Percentiles rank a stretch among this genome's conserved stretches.
Conservation (phyloP, 2,329 filamentous ascomycete species). For the Lachnum nothofagi region DNA sequence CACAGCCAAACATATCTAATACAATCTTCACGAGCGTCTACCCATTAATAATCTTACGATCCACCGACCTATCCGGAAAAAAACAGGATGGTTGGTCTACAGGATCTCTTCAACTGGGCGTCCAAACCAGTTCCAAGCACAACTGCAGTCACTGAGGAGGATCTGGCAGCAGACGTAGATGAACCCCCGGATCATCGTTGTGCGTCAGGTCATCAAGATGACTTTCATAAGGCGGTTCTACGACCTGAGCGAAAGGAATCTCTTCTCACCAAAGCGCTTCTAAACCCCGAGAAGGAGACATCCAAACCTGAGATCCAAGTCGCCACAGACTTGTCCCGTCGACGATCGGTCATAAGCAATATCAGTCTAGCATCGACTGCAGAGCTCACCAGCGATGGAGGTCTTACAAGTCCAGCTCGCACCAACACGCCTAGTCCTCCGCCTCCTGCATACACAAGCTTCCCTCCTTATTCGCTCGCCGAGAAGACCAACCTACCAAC, state of each 20-base stretch:
- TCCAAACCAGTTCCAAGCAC: slow-evolving; percentile 35
- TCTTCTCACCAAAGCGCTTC: slow-evolving; percentile 79
- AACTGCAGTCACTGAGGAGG: slow-evolving; percentile 47
- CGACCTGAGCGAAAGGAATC: slow-evolving; percentile 64
- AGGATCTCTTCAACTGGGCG: slow-evolving; percentile 42
- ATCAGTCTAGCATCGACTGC: slow-evolving; percentile 76
- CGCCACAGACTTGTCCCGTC: slow-evolving; percentile 35
- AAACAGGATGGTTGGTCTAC: slow-evolving; percentile 27
- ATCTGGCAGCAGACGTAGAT: slow-evolving; percentile 71
- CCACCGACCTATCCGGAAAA: slow-evolving; percentile 13
- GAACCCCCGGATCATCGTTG: slow-evolving; percentile 69
- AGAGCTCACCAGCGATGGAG: slow-evolving; percentile 91
- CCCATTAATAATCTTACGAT: slow-evolving; percentile 4
- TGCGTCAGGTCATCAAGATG: slow-evolving; percentile 11
- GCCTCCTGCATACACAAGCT: slow-evolving; percentile 48
- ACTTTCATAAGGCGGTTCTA: slow-evolving; percentile 34
- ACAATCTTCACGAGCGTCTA: slow-evolving; percentile 3
- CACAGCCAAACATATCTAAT: slow-evolving; percentile 4
- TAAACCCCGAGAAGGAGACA: slow-evolving; percentile 56
- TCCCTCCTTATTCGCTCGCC: slow-evolving; percentile 26
- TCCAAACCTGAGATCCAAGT: slow-evolving; percentile 37
- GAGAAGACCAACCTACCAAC: slow-evolving; percentile 17
- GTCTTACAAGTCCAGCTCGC: slow-evolving; percentile 81
- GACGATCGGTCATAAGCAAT: slow-evolving; percentile 66
- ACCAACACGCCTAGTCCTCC: slow-evolving; percentile 86